Conservation (phyloP, 2,329 filamentous ascomycete species). For the Karstenula rhodostoma region DNA sequence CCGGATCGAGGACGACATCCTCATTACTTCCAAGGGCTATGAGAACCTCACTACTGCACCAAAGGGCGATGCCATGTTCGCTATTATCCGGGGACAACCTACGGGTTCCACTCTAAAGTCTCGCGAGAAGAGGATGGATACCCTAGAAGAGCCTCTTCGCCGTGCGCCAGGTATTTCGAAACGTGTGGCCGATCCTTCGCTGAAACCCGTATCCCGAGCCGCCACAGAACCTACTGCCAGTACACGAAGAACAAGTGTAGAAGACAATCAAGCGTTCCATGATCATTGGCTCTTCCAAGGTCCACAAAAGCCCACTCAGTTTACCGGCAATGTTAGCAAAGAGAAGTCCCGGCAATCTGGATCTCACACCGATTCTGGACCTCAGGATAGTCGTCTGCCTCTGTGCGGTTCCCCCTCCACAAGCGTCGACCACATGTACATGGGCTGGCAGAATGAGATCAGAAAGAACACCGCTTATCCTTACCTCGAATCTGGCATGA, state of each 20-base stretch:
- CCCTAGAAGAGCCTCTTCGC: constrained; percentile 22
- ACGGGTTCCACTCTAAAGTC: neutral
- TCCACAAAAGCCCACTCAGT: neutral
- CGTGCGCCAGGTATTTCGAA: constrained; percentile 39
- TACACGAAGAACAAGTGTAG: neutral
- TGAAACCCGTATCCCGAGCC: constrained; percentile 30
- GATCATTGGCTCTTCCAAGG: constrained; percentile 3
- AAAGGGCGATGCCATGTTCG: constrained; percentile 72
- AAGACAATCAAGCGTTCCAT: neutral
- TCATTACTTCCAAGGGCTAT: constrained; percentile 73
- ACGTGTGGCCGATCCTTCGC: constrained; percentile 19
- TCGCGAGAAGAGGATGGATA: neutral
- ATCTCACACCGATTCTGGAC: neutral
- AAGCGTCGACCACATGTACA: neutral
- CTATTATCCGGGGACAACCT: constrained; percentile 54
- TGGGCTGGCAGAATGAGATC: constrained; percentile 7
- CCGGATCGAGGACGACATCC: constrained; percentile 75
- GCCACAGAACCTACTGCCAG: constrained; percentile 31
- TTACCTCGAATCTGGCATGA: neutral
- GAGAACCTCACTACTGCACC: constrained; percentile 77
- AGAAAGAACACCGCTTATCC: neutral
- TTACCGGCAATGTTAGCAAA: neutral
- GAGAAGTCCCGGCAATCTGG: neutral
- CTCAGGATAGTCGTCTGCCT: neutral
- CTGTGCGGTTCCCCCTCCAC: neutral